These are phyloP conservation scores for Trypanosoma avium DNA, from an alignment of 208 protist species.

Conservation along the genomic window DNA sequence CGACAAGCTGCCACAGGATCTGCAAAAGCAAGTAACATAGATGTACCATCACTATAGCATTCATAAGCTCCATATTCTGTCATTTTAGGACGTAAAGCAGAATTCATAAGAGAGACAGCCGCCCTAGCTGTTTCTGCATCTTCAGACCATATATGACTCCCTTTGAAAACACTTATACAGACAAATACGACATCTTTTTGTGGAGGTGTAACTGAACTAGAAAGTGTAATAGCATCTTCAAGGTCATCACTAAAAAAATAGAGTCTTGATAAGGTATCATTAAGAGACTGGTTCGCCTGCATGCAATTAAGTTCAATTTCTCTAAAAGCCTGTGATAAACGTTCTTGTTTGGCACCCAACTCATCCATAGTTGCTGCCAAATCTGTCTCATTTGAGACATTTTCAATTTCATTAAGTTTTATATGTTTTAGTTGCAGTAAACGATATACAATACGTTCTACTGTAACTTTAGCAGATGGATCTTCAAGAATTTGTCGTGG, in stretches of 20 bases:
- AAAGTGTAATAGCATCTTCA: conserved; percentile 38
- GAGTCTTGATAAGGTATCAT: conserved; percentile 45
- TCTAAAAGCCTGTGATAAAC: conserved; percentile 54
- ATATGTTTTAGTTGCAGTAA: conserved; percentile 62
- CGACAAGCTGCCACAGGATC: conserved; percentile 75
- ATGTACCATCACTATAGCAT: conserved; percentile 80
- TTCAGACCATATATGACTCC: conserved; percentile 57
- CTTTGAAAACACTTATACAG: conserved; percentile 57
- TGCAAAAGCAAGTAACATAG: conserved; percentile 78
- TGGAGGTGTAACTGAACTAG: conserved; percentile 42
- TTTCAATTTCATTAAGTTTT: conserved; percentile 21
- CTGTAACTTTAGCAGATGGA: conserved; percentile 55
- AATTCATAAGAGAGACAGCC: conserved; percentile 60
- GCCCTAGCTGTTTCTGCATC: conserved; percentile 59
- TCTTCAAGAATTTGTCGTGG: conserved; percentile 67
- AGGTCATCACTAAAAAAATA: conserved; percentile 88
- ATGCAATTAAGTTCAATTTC: conserved; percentile 58
- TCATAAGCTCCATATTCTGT: conserved; percentile 80
- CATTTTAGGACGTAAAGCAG: conserved; percentile 77
- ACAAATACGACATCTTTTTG: conserved; percentile 72
- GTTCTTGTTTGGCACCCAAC: conserved; percentile 48
- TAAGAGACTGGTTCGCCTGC: conserved; percentile 39
- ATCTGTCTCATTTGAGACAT: conserved; percentile 14
- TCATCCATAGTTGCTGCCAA: conserved; percentile 32
- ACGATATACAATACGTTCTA: conserved; percentile 76